Base-by-base conservation (phyloP, 1,139 yeast genomes). In the Yamadazyma mexicana region DNA sequence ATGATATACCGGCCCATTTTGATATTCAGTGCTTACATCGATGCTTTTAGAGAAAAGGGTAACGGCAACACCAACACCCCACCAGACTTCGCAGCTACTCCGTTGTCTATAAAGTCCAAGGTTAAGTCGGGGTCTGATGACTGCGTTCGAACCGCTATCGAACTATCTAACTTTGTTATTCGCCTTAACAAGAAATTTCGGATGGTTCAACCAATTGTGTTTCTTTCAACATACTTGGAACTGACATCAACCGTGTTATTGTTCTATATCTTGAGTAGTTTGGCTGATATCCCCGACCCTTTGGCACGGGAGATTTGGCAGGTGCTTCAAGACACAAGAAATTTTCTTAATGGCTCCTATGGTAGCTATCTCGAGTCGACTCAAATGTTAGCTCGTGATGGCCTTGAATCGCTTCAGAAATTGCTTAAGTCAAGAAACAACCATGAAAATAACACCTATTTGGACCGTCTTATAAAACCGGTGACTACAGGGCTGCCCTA, bases 161-260 rank as follows among this genome's bases (percentile, higher is more conserved):
- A 44, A 23, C 30, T 46, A 16, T 37, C 44, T 2, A 28, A 43
- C 16, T 46, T 43, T 29, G 45, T 46, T 22, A 45, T 46, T 7
- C 29, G 31, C 11, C 42, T 46, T 32, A 46, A 46, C 33, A 40
- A 36, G 10, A 43, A 43, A 30, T 40, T 39, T 5, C 27, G 43
- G 17, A 40, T 44, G 47, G 12, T 39, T 10, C 50, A 46, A 18
- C 50, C 50, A n/a, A 43, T 46, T 9, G 25, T 46, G 1, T 46
- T 46, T 27, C 38, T 46, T 17, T 40, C 46, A 26, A 46, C 47
- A 5, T 46, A 46, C 30, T 26, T 46, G 6, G 50, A 46, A 27
- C 45, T 47, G 33, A 40, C 48, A 3, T 45, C 48, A 5, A 46
- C 48, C 4, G 48, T 45, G 2, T 37, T 46, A 20, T 37, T 46